These are phyloP conservation scores for Tetragonia tetragonoides DNA, from an alignment of 148 eudicot genomes.

Conservation along the genomic window DNA sequence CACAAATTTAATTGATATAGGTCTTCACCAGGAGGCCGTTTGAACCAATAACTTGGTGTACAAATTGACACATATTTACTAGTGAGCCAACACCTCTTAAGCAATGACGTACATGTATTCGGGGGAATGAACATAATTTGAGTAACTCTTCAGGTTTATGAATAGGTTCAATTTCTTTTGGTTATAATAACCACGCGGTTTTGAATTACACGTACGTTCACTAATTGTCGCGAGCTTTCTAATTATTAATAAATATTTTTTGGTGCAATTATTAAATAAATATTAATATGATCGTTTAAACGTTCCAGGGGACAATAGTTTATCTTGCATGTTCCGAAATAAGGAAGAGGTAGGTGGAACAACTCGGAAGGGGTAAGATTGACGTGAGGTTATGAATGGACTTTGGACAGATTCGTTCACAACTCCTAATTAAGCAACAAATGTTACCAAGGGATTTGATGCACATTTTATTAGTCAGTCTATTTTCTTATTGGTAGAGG, in stretches of 20 bases:
- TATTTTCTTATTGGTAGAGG: too few species aligned
- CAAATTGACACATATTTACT: too few species aligned
- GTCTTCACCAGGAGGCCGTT: too few species aligned
- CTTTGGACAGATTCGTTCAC: slow-evolving; percentile 17
- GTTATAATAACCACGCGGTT: background rate
- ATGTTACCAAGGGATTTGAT: slow-evolving; percentile 6
- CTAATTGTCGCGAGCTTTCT: slow-evolving; percentile 13
- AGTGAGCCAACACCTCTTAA: too few species aligned
- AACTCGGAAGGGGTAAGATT: background rate
- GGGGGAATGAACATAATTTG: background rate
- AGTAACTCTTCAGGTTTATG: slow-evolving; percentile 16
- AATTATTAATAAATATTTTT: too few species aligned
- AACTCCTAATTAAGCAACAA: background rate
- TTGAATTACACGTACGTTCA: background rate
- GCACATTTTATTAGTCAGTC: too few species aligned
- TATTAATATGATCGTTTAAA: slow-evolving; percentile 14
- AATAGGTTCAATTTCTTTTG: slow-evolving; percentile 16
- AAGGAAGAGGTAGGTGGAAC: too few species aligned
- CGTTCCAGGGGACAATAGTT: slow-evolving; percentile 11
- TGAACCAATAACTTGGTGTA: too few species aligned
- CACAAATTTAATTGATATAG: too few species aligned
- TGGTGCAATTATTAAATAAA: too few species aligned
- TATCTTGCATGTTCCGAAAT: too few species aligned
- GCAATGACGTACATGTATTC: too few species aligned
- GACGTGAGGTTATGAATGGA: slow-evolving; percentile 7